Base-by-base conservation (phyloP, 495 filamentous ascomycete genomes). In the Trichocladium uniseriatum region DNA sequence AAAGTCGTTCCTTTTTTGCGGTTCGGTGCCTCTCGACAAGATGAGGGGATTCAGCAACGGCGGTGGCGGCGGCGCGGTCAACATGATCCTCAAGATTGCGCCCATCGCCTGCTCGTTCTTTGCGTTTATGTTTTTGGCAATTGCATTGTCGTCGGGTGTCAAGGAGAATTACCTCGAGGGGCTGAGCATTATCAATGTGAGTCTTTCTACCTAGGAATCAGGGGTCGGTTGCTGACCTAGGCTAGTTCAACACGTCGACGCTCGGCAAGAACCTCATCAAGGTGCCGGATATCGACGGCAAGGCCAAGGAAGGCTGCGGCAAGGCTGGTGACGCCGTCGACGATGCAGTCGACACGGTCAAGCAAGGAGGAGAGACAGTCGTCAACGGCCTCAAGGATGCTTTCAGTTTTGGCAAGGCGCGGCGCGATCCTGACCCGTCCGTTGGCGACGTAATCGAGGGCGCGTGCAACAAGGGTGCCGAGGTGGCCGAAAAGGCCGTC, bases 111-210 rank as follows among this genome's bases (percentile, higher is more conserved):
- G 72, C 45, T 73, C 73, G 13, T 71, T 81, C 34, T 72, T 73
- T 9, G 76, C 79, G 14, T 80, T 88, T 54, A 70, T 87, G 31
- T 69, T 89, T 37, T 72, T 74, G 19, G 70, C 86, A 51, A 67
- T 87, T 31, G 82, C 79, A 47, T 72, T 89, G 43, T 83, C 87
- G 55, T 81, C 83, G 4, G 86, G 84, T 18, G 65, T 72, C 11
- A 75, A 76, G 57, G 72, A 62, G 51, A 70, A 66, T 47, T 72
- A 78, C 55, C 74, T 89, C 51, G 73, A 82, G 52, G 64, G 74
- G 7, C 79, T 80, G 28, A 70, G 81, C 44, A 64, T 89, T 39
- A 59, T 89, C 32, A 81, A 77, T 15, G 84, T 87, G 69, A 49
- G 79, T 70, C 16, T 34, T 37, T 18, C 38, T 40, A 2, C 21